phyloP scores from a whole-genome alignment of 129 eudicot genomes.

The Pulicaria dysenterica region DNA sequence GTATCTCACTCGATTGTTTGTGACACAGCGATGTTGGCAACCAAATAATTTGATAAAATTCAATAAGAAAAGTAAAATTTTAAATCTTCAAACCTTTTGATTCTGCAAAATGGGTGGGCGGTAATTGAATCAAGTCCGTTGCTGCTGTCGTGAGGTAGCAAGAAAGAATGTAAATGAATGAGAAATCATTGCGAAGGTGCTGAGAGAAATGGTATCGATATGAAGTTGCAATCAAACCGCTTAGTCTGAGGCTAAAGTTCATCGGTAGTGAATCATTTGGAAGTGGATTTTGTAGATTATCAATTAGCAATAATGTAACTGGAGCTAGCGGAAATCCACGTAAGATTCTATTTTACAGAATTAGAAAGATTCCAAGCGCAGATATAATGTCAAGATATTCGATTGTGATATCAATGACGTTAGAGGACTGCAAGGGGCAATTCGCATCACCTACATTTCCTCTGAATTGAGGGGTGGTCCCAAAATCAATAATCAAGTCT shows the following conservation, averaged over 20 bases:
- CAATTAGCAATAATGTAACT: background rate
- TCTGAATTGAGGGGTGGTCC: background rate
- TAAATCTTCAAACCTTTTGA: conserved; percentile 17
- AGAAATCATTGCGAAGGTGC: background rate
- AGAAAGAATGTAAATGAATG: background rate
- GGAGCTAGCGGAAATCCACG: background rate
- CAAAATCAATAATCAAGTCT: too few relatives aligned
- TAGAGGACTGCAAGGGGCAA: background rate
- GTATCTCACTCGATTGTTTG: background rate
- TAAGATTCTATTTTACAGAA: background rate
- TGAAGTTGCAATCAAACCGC: conserved; percentile 11
- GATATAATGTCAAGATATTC: background rate
- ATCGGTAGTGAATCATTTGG: background rate
- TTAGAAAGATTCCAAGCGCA: background rate
- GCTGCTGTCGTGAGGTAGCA: conserved; percentile 13
- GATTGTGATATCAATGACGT: background rate
- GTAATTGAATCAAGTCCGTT: conserved; percentile 5
- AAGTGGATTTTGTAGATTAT: conserved; percentile 18
- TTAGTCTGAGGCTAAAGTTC: conserved; percentile 6
- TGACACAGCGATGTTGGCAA: background rate
- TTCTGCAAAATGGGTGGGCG: conserved; percentile 24
- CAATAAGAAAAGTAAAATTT: background rate
- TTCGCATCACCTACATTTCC: background rate
- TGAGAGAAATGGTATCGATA: background rate
- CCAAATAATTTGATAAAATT: background rate